Evolutionary conservation across 345 rosid species (phyloP).

Genomic region (Balakata baccata): DNA sequence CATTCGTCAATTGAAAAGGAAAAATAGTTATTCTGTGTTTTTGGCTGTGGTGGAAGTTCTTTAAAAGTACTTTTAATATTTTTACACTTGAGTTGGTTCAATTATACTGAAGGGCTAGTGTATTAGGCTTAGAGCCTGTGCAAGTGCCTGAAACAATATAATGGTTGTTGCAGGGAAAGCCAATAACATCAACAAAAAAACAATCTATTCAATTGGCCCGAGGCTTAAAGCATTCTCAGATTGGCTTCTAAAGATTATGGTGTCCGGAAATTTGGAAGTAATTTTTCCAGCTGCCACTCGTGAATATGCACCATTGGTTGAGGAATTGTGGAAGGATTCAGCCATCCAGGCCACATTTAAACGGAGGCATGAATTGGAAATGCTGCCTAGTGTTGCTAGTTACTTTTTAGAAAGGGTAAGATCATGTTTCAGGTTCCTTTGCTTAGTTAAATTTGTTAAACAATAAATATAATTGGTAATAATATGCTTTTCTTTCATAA

Average conservation of each 20-base stretch:
- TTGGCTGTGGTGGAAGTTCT: background rate
- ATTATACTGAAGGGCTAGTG: background rate
- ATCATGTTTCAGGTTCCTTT: slow-evolving; percentile 24
- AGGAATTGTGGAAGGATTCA: slow-evolving; percentile 80
- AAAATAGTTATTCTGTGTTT: background rate
- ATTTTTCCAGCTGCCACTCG: slow-evolving; percentile 95
- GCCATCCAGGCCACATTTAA: slow-evolving; percentile 84
- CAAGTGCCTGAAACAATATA: slow-evolving; percentile 10
- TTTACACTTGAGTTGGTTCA: too few relatives aligned
- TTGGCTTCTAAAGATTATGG: slow-evolving; percentile 95
- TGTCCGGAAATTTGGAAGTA: slow-evolving; percentile 72
- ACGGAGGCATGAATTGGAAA: slow-evolving; percentile 68
- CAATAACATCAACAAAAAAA: slow-evolving; percentile 27
- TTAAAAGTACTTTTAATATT: too few relatives aligned
- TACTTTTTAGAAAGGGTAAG: slow-evolving; percentile 88
- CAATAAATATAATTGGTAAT: background rate
- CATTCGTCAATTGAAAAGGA: background rate
- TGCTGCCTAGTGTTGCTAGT: slow-evolving; percentile 78
- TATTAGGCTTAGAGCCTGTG: background rate
- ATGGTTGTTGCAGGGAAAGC: slow-evolving; percentile 43
- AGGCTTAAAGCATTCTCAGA: slow-evolving; percentile 87
- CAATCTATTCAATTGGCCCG: slow-evolving; percentile 68
- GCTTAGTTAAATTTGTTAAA: background rate
- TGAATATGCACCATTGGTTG: slow-evolving; percentile 93
- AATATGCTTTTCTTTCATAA: background rate